A percentile compares a stretch with the other conserved stretches of the same genome.
Evolutionary conservation across 768 basidiomycete species (phyloP).

Genomic region (Glaciozyma martinii): DNA sequence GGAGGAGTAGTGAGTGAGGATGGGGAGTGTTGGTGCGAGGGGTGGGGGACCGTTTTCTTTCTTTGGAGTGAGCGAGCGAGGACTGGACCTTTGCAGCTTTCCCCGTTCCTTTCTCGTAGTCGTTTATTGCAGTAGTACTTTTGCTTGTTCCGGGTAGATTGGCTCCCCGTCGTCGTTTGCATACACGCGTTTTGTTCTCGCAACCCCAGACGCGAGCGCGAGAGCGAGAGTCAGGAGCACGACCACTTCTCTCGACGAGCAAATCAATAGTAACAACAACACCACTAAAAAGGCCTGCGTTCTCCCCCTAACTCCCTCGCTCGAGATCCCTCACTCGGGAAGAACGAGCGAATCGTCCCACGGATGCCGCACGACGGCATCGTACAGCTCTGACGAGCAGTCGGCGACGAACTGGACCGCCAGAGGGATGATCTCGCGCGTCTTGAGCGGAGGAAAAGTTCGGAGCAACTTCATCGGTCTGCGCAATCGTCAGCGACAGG

Average conservation of each 20-base stretch:
- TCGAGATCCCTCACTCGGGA: neutral
- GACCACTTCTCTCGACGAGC: neutral
- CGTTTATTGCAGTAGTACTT: no score
- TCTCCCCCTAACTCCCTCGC: neutral
- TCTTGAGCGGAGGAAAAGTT: constrained; percentile 85
- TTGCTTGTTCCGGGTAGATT: no score
- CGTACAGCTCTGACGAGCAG: constrained; percentile 73
- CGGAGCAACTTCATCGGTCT: constrained; percentile 92
- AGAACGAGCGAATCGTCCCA: constrained; percentile 41
- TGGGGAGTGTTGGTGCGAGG: no score
- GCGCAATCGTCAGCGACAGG: neutral
- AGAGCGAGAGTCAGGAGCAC: no score
- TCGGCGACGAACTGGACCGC: constrained; percentile 90
- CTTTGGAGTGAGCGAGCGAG: no score
- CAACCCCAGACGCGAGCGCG: no score
- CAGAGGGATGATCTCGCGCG: constrained; percentile 77
- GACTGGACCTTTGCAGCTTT: no score
- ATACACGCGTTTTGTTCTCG: no score
- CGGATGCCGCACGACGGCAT: constrained; percentile 80
- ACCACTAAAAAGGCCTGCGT: neutral
- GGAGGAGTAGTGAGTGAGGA: no score
- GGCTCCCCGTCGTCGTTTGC: no score
- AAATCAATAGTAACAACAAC: neutral
- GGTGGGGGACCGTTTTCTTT: no score
- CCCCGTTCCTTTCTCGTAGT: no score